Conservation (phyloP, 768 basidiomycete species). For the Lepiota venenata region DNA sequence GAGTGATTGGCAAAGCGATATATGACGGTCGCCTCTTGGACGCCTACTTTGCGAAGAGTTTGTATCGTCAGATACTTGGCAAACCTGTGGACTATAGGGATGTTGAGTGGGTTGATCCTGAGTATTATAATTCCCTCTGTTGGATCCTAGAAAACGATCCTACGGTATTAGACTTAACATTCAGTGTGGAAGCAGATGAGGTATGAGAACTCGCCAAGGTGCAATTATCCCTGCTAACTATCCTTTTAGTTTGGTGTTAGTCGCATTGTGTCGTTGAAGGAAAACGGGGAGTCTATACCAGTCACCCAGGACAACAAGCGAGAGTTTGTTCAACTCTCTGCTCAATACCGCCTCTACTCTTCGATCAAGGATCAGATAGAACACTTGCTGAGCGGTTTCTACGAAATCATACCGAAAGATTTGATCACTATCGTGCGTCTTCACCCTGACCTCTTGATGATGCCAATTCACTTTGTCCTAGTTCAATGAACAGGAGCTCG, state of each 20-base stretch:
- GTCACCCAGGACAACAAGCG: constrained; percentile 97
- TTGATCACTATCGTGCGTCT: constrained; percentile 83
- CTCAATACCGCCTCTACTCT: constrained; percentile 88
- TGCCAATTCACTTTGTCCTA: constrained; percentile 24
- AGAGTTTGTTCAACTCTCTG: constrained; percentile 95
- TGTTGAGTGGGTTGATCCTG: constrained; percentile 97
- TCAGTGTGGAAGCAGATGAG: constrained; percentile 96
- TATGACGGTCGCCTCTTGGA: constrained; percentile 95
- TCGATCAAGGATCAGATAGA: constrained; percentile 97
- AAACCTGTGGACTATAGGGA: constrained; percentile 95
- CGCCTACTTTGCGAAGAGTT: constrained; percentile 95
- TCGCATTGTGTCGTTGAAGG: constrained; percentile 84
- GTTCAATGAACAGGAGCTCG: constrained; percentile 95
- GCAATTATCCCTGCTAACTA: constrained; percentile 9
- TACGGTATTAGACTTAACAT: constrained; percentile 80
- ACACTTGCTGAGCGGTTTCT: constrained; percentile 86
- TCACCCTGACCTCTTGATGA: neutral
- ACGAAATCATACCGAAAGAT: constrained; percentile 97
- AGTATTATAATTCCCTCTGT: constrained; percentile 95
- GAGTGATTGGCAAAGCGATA: constrained; percentile 96
- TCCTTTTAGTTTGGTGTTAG: constrained; percentile 78
- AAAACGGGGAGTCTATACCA: constrained; percentile 74
- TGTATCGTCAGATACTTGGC: constrained; percentile 93
- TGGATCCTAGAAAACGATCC: constrained; percentile 99
- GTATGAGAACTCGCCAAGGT: constrained; percentile 31